phyloP scores from a whole-genome alignment of 352 stramenopile genomes.

The Globisporangium cystogenes region DNA sequence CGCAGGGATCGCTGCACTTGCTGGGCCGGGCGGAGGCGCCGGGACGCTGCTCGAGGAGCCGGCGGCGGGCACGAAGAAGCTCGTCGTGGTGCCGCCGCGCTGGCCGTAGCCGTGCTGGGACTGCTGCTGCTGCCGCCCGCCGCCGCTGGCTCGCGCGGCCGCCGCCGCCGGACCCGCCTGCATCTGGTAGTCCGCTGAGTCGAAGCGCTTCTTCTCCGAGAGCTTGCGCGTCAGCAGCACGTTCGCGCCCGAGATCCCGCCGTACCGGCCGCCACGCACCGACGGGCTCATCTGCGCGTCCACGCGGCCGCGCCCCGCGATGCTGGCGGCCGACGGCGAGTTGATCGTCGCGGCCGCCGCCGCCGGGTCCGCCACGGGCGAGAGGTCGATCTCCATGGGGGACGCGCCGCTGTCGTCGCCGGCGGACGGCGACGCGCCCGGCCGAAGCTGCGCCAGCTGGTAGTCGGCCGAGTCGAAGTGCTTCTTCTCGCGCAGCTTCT shows the following conservation, averaged over 20 bases:
- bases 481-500: constrained; percentile 63
- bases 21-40: not conserved
- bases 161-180: constrained; percentile 1
- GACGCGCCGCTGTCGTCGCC: not conserved
- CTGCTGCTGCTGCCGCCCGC: too few relatives aligned
- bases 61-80: constrained; percentile 4
- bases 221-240: constrained; percentile 30
- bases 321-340: constrained; percentile 38
- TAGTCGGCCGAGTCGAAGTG: constrained; percentile 79
- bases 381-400: constrained; percentile 27
- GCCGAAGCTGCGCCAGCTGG: constrained; percentile 35
- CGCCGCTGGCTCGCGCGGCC: not conserved
- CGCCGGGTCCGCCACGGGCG: constrained; percentile 8
- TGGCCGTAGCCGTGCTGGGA: not conserved
- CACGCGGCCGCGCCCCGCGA: constrained; percentile 11
- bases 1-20: not conserved
- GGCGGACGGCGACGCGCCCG: constrained; percentile 1
- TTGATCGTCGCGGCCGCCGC: constrained; percentile 20
- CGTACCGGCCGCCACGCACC: constrained; percentile 39
- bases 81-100: not conserved
- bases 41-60: not conserved
- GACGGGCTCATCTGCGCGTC: constrained; percentile 58
- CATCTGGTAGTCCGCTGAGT: constrained; percentile 34
- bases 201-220: constrained; percentile 30
- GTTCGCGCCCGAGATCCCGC: constrained; percentile 23